Evolutionary conservation across 1,284 basidiomycete genomes (phyloP).

Genomic region (Microbotryum intermedium): DNA sequence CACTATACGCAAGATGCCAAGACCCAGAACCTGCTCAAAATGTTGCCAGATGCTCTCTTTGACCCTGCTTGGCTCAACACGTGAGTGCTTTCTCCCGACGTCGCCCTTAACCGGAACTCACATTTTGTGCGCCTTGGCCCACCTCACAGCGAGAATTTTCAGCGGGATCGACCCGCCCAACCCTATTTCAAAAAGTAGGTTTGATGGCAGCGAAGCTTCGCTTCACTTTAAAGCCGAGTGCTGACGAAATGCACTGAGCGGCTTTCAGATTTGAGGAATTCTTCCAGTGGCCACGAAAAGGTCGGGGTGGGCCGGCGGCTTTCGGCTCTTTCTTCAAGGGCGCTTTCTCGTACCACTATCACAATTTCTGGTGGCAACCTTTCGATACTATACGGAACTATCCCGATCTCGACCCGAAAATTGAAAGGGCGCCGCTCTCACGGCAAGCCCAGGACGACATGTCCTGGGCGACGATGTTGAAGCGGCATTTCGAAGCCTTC

Average conservation of each 20-base stretch:
- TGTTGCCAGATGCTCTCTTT: slow-evolving; percentile 71
- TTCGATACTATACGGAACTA: slow-evolving; percentile 79
- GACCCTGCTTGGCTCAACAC: slow-evolving; percentile 77
- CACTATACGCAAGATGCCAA: slow-evolving; percentile 67
- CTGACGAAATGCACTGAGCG: background rate
- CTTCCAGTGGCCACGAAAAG: slow-evolving; percentile 61
- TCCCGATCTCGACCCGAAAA: slow-evolving; percentile 56
- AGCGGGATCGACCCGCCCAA: slow-evolving; percentile 68
- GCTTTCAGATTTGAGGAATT: slow-evolving; percentile 45
- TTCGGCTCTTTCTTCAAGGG: slow-evolving; percentile 75
- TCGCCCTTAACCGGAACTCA: background rate
- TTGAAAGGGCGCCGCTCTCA: background rate
- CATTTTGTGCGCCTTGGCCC: background rate
- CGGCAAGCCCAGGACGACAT: slow-evolving; percentile 54
- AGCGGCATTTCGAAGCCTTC: slow-evolving; percentile 81
- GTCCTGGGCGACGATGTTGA: slow-evolving; percentile 79
- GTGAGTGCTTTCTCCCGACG: background rate
- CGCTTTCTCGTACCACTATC: slow-evolving; percentile 75
- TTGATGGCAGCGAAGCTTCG: background rate
- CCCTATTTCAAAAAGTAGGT: slow-evolving; percentile 56
- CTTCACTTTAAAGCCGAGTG: background rate
- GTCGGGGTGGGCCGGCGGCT: slow-evolving; percentile 61
- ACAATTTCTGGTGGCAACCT: slow-evolving; percentile 82
- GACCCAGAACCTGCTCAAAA: slow-evolving; percentile 58
- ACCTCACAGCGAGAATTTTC: slow-evolving; percentile 52